phyloP scores from a whole-genome alignment of 2,329 filamentous ascomycete species.

The Ampelomyces quisqualis region DNA sequence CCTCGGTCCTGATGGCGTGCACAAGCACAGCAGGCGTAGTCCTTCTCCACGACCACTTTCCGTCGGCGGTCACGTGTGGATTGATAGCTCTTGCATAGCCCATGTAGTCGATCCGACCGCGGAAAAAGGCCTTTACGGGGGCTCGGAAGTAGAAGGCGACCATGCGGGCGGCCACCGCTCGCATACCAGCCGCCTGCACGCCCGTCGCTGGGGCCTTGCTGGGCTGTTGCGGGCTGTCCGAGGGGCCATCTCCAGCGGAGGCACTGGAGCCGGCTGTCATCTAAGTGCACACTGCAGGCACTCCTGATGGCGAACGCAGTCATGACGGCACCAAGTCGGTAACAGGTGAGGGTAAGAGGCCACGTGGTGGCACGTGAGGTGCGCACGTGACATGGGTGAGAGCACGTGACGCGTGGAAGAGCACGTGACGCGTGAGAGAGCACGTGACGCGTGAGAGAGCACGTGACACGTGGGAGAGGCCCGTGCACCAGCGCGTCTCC shows the following conservation, averaged over 20 bases:
- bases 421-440: not conserved
- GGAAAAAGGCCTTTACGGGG: slow-evolving; percentile 89
- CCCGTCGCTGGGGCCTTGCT: slow-evolving; percentile 64
- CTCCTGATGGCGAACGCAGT: too few relatives aligned
- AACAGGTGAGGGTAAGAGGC: too few relatives aligned
- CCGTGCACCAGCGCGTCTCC: slow-evolving; percentile 19
- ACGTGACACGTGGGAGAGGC: slow-evolving; percentile 1
- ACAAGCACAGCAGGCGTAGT: slow-evolving; percentile 70
- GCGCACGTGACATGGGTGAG: too few relatives aligned
- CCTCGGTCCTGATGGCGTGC: slow-evolving; percentile 66
- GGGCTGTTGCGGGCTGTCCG: slow-evolving; percentile 39
- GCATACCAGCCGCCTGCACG: slow-evolving; percentile 80
- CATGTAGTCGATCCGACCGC: slow-evolving; percentile 81
- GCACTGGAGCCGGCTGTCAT: slow-evolving; percentile 42
- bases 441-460: slow-evolving; percentile 1
- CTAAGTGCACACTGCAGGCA: too few relatives aligned
- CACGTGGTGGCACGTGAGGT: slow-evolving; percentile 11
- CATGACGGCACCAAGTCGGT: too few relatives aligned
- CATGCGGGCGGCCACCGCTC: slow-evolving; percentile 78
- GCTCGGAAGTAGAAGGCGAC: slow-evolving; percentile 90
- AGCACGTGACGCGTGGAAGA: too few relatives aligned
- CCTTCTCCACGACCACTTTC: slow-evolving; percentile 61
- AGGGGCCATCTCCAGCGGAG: slow-evolving; percentile 33
- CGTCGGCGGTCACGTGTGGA: slow-evolving; percentile 52
- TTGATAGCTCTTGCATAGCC: slow-evolving; percentile 65